Evolutionary conservation across 768 basidiomycete genomes (phyloP), one percentile per base, ranked within the genome.

Genomic region (Rhodotorula paludigena): DNA sequence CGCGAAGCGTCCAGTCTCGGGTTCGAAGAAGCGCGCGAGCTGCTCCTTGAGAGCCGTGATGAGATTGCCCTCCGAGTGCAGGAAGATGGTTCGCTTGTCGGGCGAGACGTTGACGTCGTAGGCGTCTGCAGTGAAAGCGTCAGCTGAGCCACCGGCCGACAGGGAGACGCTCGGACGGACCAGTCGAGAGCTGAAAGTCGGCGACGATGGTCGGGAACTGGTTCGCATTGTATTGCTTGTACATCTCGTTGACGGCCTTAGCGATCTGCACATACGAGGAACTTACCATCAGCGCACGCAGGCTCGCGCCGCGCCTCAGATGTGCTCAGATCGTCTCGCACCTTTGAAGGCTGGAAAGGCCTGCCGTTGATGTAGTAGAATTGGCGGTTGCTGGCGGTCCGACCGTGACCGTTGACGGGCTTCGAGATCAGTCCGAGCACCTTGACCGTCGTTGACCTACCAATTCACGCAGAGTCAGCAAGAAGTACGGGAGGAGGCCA

Each of bases 61-160:
- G 25, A 99, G 79, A 67, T 87, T 88, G 18, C 81, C 82, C 77
- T 99, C 94, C 76, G 87, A 87, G 73, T 97, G 92, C 18, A 99
- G 75, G 57, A 96, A 86, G 44, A 98, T 88, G 0, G 91, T 93
- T n/a, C 94, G 84, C 76, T 98, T 99, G 80, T 98, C 96, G 0
- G 96, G 94, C 68, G 87, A 90, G 66, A 98, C 89, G 68, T 99
- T 99, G 75, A 99, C 86, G 76, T 99, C 96, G 74, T 85, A 89
- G 0, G 85, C 81, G 63, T 86, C 90, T 92, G 69, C 11, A n/a
- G n/a, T n/a, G 42, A 38, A 33, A 12, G 32, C 30, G 51, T 38
- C 44, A 23, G 38, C 33, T 23, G 54, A 18, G n/a, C n/a, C n/a
- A n/a, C n/a, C n/a, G n/a, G n/a, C n/a, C n/a, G n/a, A n/a, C n/a